Evolutionary conservation across 2,329 filamentous ascomycete genomes (phyloP), one percentile per base, ranked within the genome.

Genomic region (Beauveria australis): DNA sequence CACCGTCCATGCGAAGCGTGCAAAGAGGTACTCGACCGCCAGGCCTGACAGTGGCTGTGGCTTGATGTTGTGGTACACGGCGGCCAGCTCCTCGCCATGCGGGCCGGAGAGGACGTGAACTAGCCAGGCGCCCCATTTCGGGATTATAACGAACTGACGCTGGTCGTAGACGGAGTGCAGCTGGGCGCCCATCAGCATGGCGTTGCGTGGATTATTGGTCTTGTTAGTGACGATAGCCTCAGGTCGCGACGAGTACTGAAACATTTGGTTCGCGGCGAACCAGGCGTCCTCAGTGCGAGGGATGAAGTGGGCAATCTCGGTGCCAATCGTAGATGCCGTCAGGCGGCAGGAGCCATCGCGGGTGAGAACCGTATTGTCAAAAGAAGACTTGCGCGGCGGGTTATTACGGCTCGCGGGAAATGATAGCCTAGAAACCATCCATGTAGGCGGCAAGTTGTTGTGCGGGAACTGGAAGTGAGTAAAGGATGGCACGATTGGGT

Each of bases 41-140:
- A 53, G 19, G n/a, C 51, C 51, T 6, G 30, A 40, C n/a, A 53
- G n/a, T 8, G 51, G 51, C 33, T 53, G 30, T 9, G 51, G 51
- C 30, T n/a, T 9, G 30, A 53, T 12, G 22, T 53, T 53, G 33
- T 53, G 51, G 30, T 53, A 53, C 51, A 53, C 51, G 51, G 51
- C 30, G 33, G 51, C 30, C 14, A 53, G 33, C 51, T 53, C 51
- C 30, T 53, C 30, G 51, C 5, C 8, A 19, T 22, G 51, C 10
- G 18, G n/a, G 51, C 51, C 30, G 1, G 51, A 53, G 51, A 53
- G 51, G 30, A 53, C 51, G 19, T 53, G 51, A 4, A 53, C 16
- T 8, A 53, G 51, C 51, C 51, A 53, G n/a, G 18, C n/a, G 51
- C 51, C 51, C 51, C 51, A 53, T 53, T 53, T 53, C 30, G 51